A percentile compares a stretch with the other conserved stretches of the same genome.
Conservation (phyloP, 306 rosid genomes). For the Quercus bicolor region DNA sequence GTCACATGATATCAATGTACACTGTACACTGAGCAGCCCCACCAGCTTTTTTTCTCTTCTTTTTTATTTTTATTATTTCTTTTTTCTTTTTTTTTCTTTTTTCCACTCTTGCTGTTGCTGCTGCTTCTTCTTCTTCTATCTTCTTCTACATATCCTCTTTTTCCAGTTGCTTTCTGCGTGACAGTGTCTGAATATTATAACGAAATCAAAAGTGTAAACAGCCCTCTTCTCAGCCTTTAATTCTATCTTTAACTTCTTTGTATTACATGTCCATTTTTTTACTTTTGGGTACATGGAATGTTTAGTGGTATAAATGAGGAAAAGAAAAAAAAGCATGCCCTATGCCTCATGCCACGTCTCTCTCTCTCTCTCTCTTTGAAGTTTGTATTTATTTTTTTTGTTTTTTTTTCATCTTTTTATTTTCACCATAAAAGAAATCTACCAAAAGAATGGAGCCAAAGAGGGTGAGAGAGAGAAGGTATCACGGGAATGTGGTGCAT, state of each 20-base stretch:
- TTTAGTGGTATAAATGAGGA: slow-evolving; percentile 10
- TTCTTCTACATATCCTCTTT: not conserved
- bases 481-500: slow-evolving; percentile 25
- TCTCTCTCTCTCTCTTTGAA: too few relatives aligned
- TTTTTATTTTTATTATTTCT: not conserved
- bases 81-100: not conserved
- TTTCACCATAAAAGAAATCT: not conserved
- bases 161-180: not conserved
- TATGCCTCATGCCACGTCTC: not conserved
- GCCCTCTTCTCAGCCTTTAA: slow-evolving; percentile 12
- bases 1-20: slow-evolving; percentile 14
- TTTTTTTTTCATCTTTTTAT: not conserved
- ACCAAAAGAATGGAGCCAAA: not conserved
- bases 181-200: not conserved
- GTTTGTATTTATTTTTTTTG: too few relatives aligned
- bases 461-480: not conserved
- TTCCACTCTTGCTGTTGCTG: too few relatives aligned
- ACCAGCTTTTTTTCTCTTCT: not conserved
- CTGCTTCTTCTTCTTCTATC: not conserved
- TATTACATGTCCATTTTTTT: not conserved
- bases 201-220: slow-evolving; percentile 14
- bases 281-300: slow-evolving; percentile 28
- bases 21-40: not conserved
- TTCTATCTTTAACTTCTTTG: not conserved
- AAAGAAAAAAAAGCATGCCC: not conserved